phyloP scores from a whole-genome alignment of 2,329 filamentous ascomycete species.

The Arachnopeziza araneosa region DNA sequence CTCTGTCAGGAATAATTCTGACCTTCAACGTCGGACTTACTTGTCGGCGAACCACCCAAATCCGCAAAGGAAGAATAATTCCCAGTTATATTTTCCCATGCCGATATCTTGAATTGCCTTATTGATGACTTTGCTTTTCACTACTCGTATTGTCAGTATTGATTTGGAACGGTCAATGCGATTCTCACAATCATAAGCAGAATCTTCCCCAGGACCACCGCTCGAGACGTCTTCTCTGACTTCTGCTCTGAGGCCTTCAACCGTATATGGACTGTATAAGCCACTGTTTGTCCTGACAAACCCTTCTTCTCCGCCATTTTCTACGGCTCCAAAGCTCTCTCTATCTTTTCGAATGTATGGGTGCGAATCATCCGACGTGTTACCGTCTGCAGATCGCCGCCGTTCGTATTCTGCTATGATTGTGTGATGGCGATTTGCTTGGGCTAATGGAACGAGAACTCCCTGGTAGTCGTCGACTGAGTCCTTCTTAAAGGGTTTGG shows the following conservation, averaged over 20 bases:
- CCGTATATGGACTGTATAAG: slow-evolving; percentile 36
- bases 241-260: slow-evolving; percentile 64
- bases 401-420: slow-evolving; percentile 31
- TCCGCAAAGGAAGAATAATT: slow-evolving; percentile 59
- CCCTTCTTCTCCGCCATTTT: no score
- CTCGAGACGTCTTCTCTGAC: slow-evolving; percentile 47
- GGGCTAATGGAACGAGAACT: slow-evolving; percentile 44
- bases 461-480: slow-evolving; percentile 44
- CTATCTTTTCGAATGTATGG: no score
- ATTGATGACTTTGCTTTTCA: slow-evolving; percentile 74
- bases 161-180: not conserved
- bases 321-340: no score
- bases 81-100: slow-evolving; percentile 73
- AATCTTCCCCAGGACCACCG: slow-evolving; percentile 47
- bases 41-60: slow-evolving; percentile 50
- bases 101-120: slow-evolving; percentile 75
- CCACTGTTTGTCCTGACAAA: slow-evolving; percentile 16
- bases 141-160: slow-evolving; percentile 14
- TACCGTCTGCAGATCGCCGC: slow-evolving; percentile 37
- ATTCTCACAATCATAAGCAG: slow-evolving; percentile 69
- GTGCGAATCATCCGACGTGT: slow-evolving; percentile 36
- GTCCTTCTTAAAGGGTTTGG: slow-evolving; percentile 24
- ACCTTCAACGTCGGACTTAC: not conserved
- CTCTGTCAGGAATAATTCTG: not conserved
- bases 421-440: slow-evolving; percentile 35